phyloP scores from a whole-genome alignment of 805 yeast species.

The Lipomyces orientalis region DNA sequence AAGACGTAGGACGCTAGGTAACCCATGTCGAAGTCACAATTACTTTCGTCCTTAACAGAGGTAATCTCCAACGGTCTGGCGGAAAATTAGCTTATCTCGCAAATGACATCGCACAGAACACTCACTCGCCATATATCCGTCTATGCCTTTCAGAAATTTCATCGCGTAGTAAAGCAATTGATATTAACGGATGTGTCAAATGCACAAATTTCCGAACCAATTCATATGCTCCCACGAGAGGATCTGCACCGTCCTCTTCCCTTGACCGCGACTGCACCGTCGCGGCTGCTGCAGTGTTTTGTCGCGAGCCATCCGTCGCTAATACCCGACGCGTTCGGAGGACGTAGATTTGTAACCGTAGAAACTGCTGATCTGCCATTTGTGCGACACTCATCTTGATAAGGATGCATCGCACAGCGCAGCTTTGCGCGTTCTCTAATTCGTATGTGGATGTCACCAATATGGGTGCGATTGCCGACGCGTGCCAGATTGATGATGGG shows the following conservation, averaged over 20 bases:
- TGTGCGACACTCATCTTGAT: constrained; percentile 7
- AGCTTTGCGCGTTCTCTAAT: neutral
- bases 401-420: neutral
- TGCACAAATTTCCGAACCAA: constrained; percentile 23
- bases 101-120: neutral
- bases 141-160: constrained; percentile 23
- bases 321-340: neutral
- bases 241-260: neutral
- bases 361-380: neutral
- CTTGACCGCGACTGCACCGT: neutral
- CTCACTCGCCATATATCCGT: constrained; percentile 27
- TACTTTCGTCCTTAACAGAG: constrained; percentile 16
- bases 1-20: constrained; percentile 18
- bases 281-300: neutral
- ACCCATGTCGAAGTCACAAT: constrained; percentile 28
- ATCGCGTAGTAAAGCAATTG: constrained; percentile 17
- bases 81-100: neutral
- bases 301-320: neutral
- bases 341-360: constrained; percentile 8
- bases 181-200: constrained; percentile 13
- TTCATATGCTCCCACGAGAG: neutral
- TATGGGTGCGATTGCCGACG: neutral
- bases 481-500: neutral
- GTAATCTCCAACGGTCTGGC: constrained; percentile 10
- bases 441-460: neutral